These are phyloP conservation scores for Cochlearia excelsa DNA, from an alignment of 345 rosid genomes.

Conservation along the genomic window DNA sequence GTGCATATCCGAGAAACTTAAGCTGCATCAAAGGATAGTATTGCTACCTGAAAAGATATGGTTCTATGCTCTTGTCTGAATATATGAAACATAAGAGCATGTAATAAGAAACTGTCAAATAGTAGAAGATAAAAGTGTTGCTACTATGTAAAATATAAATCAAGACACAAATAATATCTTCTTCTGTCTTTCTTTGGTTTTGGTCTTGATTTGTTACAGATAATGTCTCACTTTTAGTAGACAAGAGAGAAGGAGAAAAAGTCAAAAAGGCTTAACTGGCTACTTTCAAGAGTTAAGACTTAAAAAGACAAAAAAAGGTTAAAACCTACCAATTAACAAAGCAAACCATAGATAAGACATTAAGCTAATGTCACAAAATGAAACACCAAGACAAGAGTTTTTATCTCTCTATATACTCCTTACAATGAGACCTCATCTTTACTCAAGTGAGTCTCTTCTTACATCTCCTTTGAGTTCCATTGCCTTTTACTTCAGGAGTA, in stretches of 20 bases:
- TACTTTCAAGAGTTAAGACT: too few relatives aligned
- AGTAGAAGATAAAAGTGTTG: not conserved
- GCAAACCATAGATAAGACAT: not conserved
- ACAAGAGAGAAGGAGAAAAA: slow-evolving; percentile 2
- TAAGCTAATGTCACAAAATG: not conserved
- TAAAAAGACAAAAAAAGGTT: not conserved
- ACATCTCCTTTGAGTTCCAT: slow-evolving; percentile 41
- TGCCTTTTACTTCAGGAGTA: slow-evolving; percentile 44
- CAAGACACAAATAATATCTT: not conserved
- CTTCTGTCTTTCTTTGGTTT: not conserved
- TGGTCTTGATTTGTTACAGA: slow-evolving; percentile 12
- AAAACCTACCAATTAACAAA: not conserved
- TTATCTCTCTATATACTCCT: not conserved
- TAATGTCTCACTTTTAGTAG: not conserved
- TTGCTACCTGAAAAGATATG: not conserved
- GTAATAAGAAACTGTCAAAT: slow-evolving; percentile 24
- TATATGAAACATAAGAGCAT: slow-evolving; percentile 3
- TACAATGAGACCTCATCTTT: not conserved
- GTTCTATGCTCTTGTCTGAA: slow-evolving; percentile 13
- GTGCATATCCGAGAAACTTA: slow-evolving; percentile 49
- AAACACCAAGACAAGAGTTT: not conserved
- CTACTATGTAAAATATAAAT: not conserved
- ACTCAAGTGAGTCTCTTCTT: slow-evolving; percentile 48
- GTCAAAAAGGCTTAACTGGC: not conserved
- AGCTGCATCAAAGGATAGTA: not conserved